These are phyloP conservation scores for Acacia acuminata DNA, from an alignment of 306 rosid species.

Conservation along the genomic window DNA sequence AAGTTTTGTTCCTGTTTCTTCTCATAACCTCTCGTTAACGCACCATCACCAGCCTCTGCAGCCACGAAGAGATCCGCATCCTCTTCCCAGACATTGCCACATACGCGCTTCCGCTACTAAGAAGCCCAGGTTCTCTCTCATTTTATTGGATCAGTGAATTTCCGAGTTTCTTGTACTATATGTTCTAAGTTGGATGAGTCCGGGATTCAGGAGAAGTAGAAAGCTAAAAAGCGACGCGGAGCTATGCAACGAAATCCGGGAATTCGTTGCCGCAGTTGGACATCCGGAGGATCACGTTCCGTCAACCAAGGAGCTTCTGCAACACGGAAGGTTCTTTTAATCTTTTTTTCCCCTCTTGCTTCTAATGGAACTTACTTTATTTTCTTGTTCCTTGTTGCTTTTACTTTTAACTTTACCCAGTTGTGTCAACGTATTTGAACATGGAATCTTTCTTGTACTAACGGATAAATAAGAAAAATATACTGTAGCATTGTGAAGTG, in stretches of 20 bases:
- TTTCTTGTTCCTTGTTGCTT: background rate
- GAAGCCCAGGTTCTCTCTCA: constrained; percentile 44
- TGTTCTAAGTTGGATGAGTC: constrained; percentile 2
- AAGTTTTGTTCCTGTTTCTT: constrained; percentile 19
- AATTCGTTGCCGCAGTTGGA: constrained; percentile 58
- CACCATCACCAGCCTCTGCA: constrained; percentile 35
- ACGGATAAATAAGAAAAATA: background rate
- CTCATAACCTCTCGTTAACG: constrained; percentile 34
- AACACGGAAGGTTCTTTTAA: constrained; percentile 67
- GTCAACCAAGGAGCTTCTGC: constrained; percentile 71
- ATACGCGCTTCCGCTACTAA: constrained; percentile 41
- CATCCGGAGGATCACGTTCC: constrained; percentile 75
- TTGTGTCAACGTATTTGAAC: background rate
- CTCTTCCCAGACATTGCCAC: constrained; percentile 14
- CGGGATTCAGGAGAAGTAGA: constrained; percentile 48
- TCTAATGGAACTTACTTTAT: background rate
- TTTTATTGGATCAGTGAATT: background rate
- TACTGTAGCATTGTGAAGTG: background rate
- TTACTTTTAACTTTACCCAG: background rate
- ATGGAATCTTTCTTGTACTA: background rate
- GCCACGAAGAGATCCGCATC: constrained; percentile 20
- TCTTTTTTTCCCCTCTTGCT: background rate
- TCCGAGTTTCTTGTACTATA: background rate
- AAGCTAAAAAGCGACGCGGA: constrained; percentile 72
- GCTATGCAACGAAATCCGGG: constrained; percentile 67